These are phyloP conservation scores for Thermomucor indicae-seudaticae DNA, from an alignment of 371 early-diverging fungal species.

Conservation along the genomic window DNA sequence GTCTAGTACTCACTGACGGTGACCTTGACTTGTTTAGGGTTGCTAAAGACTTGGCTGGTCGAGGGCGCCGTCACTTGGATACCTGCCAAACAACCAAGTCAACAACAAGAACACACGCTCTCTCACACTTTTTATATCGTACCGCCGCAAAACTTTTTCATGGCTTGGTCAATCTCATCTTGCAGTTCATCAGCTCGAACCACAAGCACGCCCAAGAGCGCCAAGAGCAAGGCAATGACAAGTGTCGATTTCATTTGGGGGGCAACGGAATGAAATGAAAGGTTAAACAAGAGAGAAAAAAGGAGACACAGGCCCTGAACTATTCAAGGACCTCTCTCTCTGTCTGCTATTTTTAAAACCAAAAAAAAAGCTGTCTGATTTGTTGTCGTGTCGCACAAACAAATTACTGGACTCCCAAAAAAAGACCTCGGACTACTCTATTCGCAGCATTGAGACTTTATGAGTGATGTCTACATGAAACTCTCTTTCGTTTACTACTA, in stretches of 20 bases:
- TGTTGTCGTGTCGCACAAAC: too few relatives aligned
- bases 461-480: too few relatives aligned
- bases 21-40: slow-evolving; percentile 34
- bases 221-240: background rate
- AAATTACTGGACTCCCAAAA: too few relatives aligned
- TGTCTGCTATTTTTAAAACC: too few relatives aligned
- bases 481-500: too few relatives aligned
- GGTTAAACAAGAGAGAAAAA: background rate
- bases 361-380: too few relatives aligned
- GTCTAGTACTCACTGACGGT: slow-evolving; percentile 50
- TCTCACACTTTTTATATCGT: background rate
- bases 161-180: slow-evolving; percentile 39
- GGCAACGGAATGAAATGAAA: background rate
- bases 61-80: slow-evolving; percentile 31
- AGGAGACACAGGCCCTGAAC: background rate
- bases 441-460: too few relatives aligned
- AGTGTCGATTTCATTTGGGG: too few relatives aligned
- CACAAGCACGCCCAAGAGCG: background rate
- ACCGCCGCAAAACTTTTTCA: slow-evolving; percentile 47
- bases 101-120: background rate
- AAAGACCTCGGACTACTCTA: too few relatives aligned
- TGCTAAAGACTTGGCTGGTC: slow-evolving; percentile 27
- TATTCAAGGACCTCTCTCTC: background rate
- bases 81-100: slow-evolving; percentile 8
- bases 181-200: slow-evolving; percentile 24